Conservation (phyloP, 805 yeast genomes). For the Saccharomycopsis synnaedendra region DNA sequence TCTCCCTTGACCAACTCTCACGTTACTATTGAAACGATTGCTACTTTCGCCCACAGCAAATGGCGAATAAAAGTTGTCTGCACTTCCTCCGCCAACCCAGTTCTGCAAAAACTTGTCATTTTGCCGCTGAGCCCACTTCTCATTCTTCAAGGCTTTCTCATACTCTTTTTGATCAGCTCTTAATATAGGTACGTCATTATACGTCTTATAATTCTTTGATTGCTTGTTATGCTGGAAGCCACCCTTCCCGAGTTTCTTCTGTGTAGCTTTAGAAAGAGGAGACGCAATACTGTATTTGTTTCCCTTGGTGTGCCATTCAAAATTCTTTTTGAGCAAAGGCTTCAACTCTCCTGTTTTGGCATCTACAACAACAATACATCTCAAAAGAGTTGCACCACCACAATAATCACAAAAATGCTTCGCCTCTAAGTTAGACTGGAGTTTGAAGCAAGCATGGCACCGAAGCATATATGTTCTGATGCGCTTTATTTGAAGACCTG, state of each 20-base stretch:
- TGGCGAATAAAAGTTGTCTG: conserved; percentile 83
- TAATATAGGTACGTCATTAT: conserved; percentile 38
- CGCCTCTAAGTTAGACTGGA: conserved; percentile 54
- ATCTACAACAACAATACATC: conserved; percentile 85
- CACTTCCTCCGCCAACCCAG: conserved; percentile 89
- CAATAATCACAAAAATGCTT: conserved; percentile 90
- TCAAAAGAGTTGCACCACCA: conserved; percentile 83
- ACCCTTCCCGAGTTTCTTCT: conserved; percentile 63
- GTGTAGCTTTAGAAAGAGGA: conserved; percentile 75
- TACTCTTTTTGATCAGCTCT: conserved; percentile 95
- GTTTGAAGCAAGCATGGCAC: conserved; percentile 92
- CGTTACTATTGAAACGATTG: conserved; percentile 48
- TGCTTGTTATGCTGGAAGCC: conserved; percentile 67
- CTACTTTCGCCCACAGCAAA: conserved; percentile 42
- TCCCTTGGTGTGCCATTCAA: conserved; percentile 91
- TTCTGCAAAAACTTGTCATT: conserved; percentile 78
- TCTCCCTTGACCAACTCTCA: conserved; percentile 78
- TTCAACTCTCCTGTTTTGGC: conserved; percentile 68
- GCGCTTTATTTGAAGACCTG: conserved; percentile 76
- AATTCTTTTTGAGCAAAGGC: conserved; percentile 82
- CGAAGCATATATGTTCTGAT: conserved; percentile 89
- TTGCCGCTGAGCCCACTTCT: conserved; percentile 75
- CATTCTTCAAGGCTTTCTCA: conserved; percentile 74
- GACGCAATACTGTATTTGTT: conserved; percentile 70
- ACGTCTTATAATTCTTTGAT: conserved; percentile 34